phyloP scores from a whole-genome alignment of 768 basidiomycete genomes.

The Kwoniella shandongensis region DNA sequence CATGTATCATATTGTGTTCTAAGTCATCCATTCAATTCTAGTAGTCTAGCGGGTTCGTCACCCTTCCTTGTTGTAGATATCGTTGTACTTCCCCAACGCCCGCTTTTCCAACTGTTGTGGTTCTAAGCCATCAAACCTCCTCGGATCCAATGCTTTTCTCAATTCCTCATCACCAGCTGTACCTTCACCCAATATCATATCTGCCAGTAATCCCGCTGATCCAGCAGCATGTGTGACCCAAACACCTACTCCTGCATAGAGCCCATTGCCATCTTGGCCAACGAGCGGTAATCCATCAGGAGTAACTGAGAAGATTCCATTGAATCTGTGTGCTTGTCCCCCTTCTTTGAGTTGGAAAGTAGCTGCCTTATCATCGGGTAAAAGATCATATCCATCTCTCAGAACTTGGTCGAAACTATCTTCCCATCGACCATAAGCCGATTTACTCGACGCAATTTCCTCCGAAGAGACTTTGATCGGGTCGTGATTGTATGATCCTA shows the following conservation, averaged over 20 bases:
- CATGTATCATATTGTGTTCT: too few species aligned
- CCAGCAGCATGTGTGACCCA: constrained; percentile 26
- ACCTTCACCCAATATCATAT: neutral
- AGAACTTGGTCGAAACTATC: constrained; percentile 13
- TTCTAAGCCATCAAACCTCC: constrained; percentile 6
- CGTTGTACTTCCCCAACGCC: constrained; percentile 18
- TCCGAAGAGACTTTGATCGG: constrained; percentile 10
- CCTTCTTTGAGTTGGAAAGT: constrained; percentile 7
- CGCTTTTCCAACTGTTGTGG: constrained; percentile 4
- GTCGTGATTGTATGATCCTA: constrained; percentile 19
- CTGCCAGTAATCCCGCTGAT: constrained; percentile 17
- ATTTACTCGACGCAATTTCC: constrained; percentile 2
- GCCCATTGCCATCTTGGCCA: too few species aligned
- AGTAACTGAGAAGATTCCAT: constrained; percentile 22
- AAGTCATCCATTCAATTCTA: neutral
- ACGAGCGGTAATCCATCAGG: constrained; percentile 1
- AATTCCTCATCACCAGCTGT: constrained; percentile 4
- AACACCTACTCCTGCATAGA: constrained; percentile 8
- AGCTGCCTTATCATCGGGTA: constrained; percentile 3
- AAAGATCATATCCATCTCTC: constrained; percentile 2
- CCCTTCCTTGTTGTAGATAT: constrained; percentile 22
- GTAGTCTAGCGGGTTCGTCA: too few species aligned
- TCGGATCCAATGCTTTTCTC: constrained; percentile 15
- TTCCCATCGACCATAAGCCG: constrained; percentile 22
- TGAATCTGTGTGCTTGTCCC: constrained; percentile 12